Evolutionary conservation across 257 asterid species (phyloP).

Genomic region (Paraleonurus japonicus): DNA sequence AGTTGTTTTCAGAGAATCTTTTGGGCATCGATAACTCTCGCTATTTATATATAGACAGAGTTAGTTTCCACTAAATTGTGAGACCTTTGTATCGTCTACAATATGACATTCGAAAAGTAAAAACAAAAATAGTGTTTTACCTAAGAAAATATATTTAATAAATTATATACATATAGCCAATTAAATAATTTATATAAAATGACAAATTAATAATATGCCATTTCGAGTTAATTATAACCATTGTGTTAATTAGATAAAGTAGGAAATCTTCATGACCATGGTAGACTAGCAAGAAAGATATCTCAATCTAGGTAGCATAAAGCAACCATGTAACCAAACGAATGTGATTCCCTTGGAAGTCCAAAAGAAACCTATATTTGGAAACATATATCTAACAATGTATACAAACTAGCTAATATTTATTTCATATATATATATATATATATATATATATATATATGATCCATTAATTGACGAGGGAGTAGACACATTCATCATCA

Average conservation of each 20-base stretch:
- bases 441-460: not conserved
- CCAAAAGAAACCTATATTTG: conserved; percentile 39
- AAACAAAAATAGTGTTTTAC: too few species aligned
- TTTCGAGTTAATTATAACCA: too few species aligned
- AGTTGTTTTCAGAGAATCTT: too few species aligned
- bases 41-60: too few species aligned
- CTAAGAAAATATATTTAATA: too few species aligned
- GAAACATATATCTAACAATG: conserved; percentile 21
- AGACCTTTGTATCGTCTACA: too few species aligned
- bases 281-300: not conserved
- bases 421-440: conserved; percentile 6
- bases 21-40: too few species aligned
- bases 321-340: conserved; percentile 36
- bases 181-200: too few species aligned
- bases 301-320: conserved; percentile 30
- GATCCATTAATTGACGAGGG: not conserved
- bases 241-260: not conserved
- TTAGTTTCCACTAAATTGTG: too few species aligned
- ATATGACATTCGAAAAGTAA: too few species aligned
- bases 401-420: not conserved
- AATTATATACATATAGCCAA: too few species aligned
- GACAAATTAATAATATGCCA: too few species aligned
- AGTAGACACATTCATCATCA: not conserved
- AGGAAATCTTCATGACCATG: not conserved
- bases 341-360: conserved; percentile 40